Base-by-base conservation (phyloP, 1,284 basidiomycete species). In the Tilletiopsis washingtonensis region DNA sequence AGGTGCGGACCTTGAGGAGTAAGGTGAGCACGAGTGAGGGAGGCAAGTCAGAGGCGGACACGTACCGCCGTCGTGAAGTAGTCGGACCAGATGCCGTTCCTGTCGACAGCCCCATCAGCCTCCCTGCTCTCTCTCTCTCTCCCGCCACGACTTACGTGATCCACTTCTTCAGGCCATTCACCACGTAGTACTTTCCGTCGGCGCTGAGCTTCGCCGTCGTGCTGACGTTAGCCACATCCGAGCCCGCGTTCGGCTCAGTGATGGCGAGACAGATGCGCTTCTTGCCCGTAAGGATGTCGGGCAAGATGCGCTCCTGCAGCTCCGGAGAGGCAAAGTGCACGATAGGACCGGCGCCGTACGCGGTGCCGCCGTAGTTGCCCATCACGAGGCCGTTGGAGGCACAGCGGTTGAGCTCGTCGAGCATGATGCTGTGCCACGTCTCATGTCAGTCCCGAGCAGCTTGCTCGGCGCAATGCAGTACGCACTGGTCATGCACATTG, bases 161-260 rank as follows among this genome's bases (percentile, higher is more conserved):
- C n/a, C n/a, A 69, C 51, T 73, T 74, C 54, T 75, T 75, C 51
- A 34, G 46, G 4, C 74, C 74, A 36, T 70, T 74, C 51, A 75
- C 74, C 20, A 75, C 59, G 63, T 75, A 75, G 45, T 64, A 61
- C 61, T 69, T 63, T 20, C 71, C 67, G 39, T 74, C 72, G 11
- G 60, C 54, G 15, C 63, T 62, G 49, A 67, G 62, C 39, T 47
- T 58, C 2, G 73, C 74, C 11, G 62, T 60, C 2, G 62, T 56
- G 38, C 58, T 55, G 24, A 75, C 46, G 45, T 71, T 70, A 36
- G 73, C 71, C 3, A 75, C 74, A 40, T 75, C 74, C 24, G 64
- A 68, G 0, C 74, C 74, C 6, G 66, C 73, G 11, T 56, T 45
- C 12, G 66, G 64, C 42, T 68, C 66, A n/a, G 66, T 68, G 47